Base-by-base conservation (phyloP, 1,284 basidiomycete genomes). In the Waitea zeae region DNA sequence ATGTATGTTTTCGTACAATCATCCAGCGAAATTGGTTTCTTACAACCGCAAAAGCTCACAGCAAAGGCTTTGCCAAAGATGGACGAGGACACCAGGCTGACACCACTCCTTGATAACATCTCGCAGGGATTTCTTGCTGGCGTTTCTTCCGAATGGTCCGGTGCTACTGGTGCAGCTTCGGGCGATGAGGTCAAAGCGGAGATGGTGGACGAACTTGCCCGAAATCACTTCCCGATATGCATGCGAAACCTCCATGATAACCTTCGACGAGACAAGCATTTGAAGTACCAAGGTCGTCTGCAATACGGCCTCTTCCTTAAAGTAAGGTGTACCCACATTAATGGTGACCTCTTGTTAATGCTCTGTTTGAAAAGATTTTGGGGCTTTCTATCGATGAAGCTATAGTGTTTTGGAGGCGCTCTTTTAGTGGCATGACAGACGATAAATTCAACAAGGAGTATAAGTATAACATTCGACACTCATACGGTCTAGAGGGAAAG, bases 391-490 rank as follows among this genome's bases (percentile, higher is more conserved):
- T 99, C 34, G 93, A 99, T 19, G 93, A 99, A 56, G 92, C 95
- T 2, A 58, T 97, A 35, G 58, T 74, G 5, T 98, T 97, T 58
- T 99, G 95, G 95, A 66, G 88, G 36, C 79, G 80, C 46, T 79
- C 81, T 20, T 97, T 95, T 52, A 64, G 66, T 33, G 66, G 60
- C 24, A 72, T 86, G 38, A 76, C 76, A 15, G 92, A 97, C 44
- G 90, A 98, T 58, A 84, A 92, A 55, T 99, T 98, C 61, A 92
- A 90, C 61, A 99, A 98, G 54, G 87, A 96, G 50, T 83, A 97
- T 64, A 79, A 77, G 46, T 99, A 99, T 57, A 98, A 98, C 47
- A 92, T 99, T 46, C 77, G 93, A 27, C 95, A 98, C 56, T 79
- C 76, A 6, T 99, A 83, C 51, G 95, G 95, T 31, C 62, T 96